These are phyloP conservation scores for Dryas alaskensis DNA, from an alignment of 306 rosid genomes.

Conservation along the genomic window DNA sequence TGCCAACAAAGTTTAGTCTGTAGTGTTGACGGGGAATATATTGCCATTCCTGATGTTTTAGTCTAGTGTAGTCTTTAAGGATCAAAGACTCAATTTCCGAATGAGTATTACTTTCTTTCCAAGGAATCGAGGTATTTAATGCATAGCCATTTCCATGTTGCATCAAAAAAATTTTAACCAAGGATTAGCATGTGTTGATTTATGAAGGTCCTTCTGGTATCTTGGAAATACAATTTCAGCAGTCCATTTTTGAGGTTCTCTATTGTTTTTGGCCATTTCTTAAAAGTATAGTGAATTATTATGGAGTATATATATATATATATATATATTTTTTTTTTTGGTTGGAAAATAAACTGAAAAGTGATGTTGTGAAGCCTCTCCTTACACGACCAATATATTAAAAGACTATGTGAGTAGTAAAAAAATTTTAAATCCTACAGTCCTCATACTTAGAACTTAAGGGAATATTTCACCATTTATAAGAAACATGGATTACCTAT, in stretches of 20 bases:
- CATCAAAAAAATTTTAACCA: background rate
- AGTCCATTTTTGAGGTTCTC: background rate
- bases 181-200: background rate
- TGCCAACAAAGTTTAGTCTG: slow-evolving; percentile 12
- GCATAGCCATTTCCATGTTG: background rate
- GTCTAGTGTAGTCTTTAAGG: background rate
- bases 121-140: background rate
- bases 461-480: background rate
- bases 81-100: background rate
- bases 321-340: background rate
- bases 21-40: slow-evolving; percentile 18
- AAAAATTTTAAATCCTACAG: background rate
- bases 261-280: background rate
- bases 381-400: background rate
- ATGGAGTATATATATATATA: background rate
- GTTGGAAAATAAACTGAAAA: background rate
- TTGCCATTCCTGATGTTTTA: background rate
- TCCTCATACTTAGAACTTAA: background rate
- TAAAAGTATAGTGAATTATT: background rate
- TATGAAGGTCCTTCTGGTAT: background rate
- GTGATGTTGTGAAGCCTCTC: background rate
- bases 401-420: background rate
- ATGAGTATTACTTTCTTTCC: background rate
- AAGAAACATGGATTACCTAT: too few species aligned
- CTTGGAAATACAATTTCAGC: background rate